Conservation (phyloP, 208 protist species). For the Jaenimonas drosophilae region DNA sequence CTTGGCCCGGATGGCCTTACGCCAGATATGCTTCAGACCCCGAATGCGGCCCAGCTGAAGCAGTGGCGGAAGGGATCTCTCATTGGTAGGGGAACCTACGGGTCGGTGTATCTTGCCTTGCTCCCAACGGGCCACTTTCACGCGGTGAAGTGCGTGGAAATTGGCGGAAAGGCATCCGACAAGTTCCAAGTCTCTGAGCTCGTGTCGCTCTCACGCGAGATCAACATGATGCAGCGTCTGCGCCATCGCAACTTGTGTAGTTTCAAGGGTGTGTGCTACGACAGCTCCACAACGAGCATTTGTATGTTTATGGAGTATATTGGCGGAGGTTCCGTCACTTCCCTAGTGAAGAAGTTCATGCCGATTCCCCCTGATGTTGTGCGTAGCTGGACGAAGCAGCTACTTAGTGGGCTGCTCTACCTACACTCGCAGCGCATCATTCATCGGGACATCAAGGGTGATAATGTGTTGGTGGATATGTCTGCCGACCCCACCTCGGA, state of each 20-base stretch:
- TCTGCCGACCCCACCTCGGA: constrained; percentile 31
- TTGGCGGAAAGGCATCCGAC: constrained; percentile 33
- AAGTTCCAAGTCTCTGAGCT: constrained; percentile 66
- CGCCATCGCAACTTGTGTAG: constrained; percentile 86
- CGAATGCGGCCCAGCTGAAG: constrained; percentile 46
- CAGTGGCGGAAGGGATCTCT: constrained; percentile 71
- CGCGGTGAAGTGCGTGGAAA: constrained; percentile 85
- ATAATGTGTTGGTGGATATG: constrained; percentile 87
- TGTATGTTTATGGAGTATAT: constrained; percentile 94
- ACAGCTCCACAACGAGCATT: constrained; percentile 37
- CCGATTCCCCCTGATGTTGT: constrained; percentile 72
- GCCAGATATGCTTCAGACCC: constrained; percentile 84
- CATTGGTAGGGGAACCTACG: constrained; percentile 86
- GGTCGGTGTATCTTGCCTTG: constrained; percentile 86
- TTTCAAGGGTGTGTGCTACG: constrained; percentile 82
- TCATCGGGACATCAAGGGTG: constrained; percentile 89
- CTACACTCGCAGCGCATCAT: constrained; percentile 88
- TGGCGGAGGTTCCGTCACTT: constrained; percentile 76
- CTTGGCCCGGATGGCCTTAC: constrained; percentile 63
- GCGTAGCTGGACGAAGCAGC: constrained; percentile 81
- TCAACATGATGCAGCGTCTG: constrained; percentile 88
- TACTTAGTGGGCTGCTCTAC: constrained; percentile 78
- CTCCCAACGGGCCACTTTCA: constrained; percentile 74
- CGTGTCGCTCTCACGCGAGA: constrained; percentile 82
- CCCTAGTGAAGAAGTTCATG: constrained; percentile 82